Evolutionary conservation across 805 yeast species (phyloP).

Genomic region (Jamesozyma piceae): DNA sequence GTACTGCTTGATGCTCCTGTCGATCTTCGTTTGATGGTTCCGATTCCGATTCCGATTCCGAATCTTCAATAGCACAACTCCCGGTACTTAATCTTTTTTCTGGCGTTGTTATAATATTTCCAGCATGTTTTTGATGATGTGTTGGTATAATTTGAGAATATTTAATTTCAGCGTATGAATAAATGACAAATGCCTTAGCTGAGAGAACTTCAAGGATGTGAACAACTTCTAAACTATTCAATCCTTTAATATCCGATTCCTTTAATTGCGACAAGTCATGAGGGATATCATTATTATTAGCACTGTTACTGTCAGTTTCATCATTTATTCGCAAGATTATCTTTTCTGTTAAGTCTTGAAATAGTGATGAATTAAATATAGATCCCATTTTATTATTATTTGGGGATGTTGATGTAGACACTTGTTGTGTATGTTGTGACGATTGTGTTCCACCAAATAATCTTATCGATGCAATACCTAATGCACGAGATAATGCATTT

Average conservation of each 20-base stretch:
- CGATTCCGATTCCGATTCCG: conserved; percentile 18
- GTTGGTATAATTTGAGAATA: conserved; percentile 71
- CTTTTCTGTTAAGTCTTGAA: conserved; percentile 27
- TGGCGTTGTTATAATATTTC: too few relatives aligned
- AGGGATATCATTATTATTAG: not conserved
- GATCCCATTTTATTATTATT: conserved; percentile 9
- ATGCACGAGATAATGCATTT: conserved; percentile 79
- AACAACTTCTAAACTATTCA: conserved; percentile 25
- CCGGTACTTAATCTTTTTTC: conserved; percentile 19
- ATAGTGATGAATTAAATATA: conserved; percentile 21
- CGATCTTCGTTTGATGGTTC: not conserved
- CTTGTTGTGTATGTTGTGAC: conserved; percentile 19
- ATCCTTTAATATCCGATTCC: conserved; percentile 10
- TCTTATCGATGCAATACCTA: conserved; percentile 80
- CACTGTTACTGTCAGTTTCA: not conserved
- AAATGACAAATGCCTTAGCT: conserved; percentile 84
- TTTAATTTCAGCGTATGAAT: conserved; percentile 83
- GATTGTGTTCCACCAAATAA: conserved; percentile 49
- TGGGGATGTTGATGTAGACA: conserved; percentile 18
- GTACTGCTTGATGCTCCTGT: not conserved
- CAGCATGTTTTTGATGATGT: not conserved
- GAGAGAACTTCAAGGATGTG: conserved; percentile 60
- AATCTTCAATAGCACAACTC: conserved; percentile 32
- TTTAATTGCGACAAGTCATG: too few relatives aligned
- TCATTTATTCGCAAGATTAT: conserved; percentile 23